phyloP scores from a whole-genome alignment of 768 basidiomycete species.

The Termitomyces sp. region DNA sequence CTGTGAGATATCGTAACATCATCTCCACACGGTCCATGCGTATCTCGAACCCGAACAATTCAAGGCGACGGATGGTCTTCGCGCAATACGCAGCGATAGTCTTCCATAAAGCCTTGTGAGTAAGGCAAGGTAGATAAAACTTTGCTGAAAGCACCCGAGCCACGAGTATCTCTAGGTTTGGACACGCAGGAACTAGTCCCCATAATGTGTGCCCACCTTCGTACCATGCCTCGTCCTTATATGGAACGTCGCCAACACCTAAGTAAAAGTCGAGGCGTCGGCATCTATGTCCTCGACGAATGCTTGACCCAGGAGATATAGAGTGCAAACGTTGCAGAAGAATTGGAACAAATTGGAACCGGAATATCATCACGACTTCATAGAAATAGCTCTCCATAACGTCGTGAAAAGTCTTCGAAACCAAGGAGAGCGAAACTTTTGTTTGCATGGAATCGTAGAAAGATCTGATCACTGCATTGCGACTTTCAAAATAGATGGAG shows the following conservation, averaged over 20 bases:
- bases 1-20: slow-evolving; percentile 4
- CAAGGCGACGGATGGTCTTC: neutral
- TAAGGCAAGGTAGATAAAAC: neutral
- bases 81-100: neutral
- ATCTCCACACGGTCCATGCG: slow-evolving; percentile 1
- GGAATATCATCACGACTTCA: slow-evolving; percentile 2
- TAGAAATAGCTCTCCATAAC: slow-evolving; percentile 2
- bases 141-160: neutral
- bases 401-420: neutral
- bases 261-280: neutral
- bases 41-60: neutral
- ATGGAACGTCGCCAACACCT: neutral
- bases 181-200: slow-evolving; percentile 3
- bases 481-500: neutral
- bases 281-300: neutral
- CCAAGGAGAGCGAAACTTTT: slow-evolving; percentile 1
- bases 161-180: neutral
- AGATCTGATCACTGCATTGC: neutral
- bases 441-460: slow-evolving; percentile 3
- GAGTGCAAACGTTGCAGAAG: neutral
- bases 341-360: slow-evolving; percentile 1
- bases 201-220: slow-evolving; percentile 4
- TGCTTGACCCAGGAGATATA: neutral
- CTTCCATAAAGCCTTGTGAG: slow-evolving; percentile 1
- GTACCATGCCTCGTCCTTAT: slow-evolving; percentile 1